A percentile compares a stretch with the other conserved stretches of the same genome.
Conservation (phyloP, 352 stramenopile genomes). For the Phytophthora boehmeriae region DNA sequence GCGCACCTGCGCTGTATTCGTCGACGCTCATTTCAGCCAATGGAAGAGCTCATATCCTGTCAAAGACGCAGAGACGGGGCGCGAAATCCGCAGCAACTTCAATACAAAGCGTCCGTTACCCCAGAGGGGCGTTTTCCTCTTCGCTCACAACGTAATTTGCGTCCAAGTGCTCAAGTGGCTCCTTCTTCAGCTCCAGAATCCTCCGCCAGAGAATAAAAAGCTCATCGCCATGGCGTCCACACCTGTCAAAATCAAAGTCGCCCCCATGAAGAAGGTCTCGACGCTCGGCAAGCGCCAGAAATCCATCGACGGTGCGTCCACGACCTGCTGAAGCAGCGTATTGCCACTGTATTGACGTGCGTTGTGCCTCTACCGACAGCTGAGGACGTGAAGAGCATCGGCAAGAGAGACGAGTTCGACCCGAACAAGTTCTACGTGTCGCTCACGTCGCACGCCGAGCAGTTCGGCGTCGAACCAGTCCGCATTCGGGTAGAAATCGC, state of each 20-base stretch:
- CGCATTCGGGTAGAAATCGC: constrained; percentile 68
- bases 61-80: constrained; percentile 2
- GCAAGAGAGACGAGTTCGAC: constrained; percentile 87
- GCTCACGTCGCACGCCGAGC: constrained; percentile 85
- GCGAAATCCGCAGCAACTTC: constrained; percentile 39
- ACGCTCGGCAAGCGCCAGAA: constrained; percentile 91
- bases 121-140: constrained; percentile 26
- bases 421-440: constrained; percentile 89
- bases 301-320: constrained; percentile 75
- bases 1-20: neutral
- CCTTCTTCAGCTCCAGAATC: constrained; percentile 1
- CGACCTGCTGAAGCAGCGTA: neutral
- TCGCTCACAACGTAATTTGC: constrained; percentile 47
- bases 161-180: constrained; percentile 37
- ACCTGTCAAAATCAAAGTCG: constrained; percentile 7
- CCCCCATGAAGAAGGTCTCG: constrained; percentile 78
- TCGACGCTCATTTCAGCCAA: constrained; percentile 42
- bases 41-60: constrained; percentile 13
- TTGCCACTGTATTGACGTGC: constrained; percentile 1
- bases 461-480: constrained; percentile 88
- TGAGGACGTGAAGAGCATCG: constrained; percentile 82
- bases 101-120: constrained; percentile 21
- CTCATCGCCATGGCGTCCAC: constrained; percentile 18
- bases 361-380: constrained; percentile 38
- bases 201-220: constrained; percentile 14